phyloP scores from a whole-genome alignment of 108 stramenopile genomes.

The Nitzschia putrida region DNA sequence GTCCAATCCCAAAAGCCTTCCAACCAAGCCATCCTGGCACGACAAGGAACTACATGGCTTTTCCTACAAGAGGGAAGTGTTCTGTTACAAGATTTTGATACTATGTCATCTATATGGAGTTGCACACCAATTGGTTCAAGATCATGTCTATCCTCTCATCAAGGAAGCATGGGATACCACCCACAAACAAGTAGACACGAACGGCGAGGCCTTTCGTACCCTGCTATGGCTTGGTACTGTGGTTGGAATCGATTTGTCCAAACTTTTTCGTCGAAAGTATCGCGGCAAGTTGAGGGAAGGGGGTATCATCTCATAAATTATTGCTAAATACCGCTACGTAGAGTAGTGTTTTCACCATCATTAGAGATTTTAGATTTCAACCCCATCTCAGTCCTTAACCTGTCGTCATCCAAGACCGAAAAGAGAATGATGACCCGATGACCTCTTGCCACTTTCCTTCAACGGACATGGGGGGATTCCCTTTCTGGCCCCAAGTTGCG shows the following conservation, averaged over 20 bases:
- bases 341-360: too few species aligned
- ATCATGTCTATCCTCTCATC: conserved; percentile 3
- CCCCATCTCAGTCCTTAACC: too few species aligned
- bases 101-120: conserved; percentile 27
- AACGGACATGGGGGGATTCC: too few species aligned
- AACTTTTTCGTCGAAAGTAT: neutral
- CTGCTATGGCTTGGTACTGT: conserved; percentile 29
- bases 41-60: neutral
- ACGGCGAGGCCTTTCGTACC: conserved; percentile 26
- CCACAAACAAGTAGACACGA: conserved; percentile 7
- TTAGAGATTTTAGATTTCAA: too few species aligned
- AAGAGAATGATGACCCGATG: too few species aligned
- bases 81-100: conserved; percentile 31
- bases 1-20: too few species aligned
- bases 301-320: neutral
- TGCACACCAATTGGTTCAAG: conserved; percentile 10
- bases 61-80: conserved; percentile 11
- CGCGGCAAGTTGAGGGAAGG: neutral
- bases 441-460: too few species aligned
- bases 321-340: too few species aligned
- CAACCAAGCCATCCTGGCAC: neutral
- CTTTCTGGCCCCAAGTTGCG: too few species aligned
- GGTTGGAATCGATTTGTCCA: conserved; percentile 28
- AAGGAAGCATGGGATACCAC: conserved; percentile 5
- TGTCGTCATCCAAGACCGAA: too few species aligned